Conservation (phyloP, 257 asterid genomes). For the Ajuga chamaepitys region DNA sequence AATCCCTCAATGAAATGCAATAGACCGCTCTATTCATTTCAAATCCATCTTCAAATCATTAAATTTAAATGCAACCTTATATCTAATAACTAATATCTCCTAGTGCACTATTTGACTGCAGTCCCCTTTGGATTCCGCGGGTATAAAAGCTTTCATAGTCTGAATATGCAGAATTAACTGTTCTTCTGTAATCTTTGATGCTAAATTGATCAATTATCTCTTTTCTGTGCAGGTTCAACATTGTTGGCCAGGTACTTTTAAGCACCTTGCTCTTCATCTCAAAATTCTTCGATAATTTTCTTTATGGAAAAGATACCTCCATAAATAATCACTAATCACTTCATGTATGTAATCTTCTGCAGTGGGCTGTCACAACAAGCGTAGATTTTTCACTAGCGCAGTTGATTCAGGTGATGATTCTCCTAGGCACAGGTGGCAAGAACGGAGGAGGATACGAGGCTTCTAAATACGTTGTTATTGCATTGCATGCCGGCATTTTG, state of each 20-base stretch:
- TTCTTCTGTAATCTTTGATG: not conserved
- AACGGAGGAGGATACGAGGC: slow-evolving; percentile 85
- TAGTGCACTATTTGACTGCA: no score
- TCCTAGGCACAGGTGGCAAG: slow-evolving; percentile 83
- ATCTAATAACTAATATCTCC: no score
- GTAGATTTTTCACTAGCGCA: slow-evolving; percentile 84
- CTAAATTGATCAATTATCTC: slow-evolving; percentile 10
- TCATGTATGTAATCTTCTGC: slow-evolving; percentile 27
- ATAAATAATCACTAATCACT: slow-evolving; percentile 14
- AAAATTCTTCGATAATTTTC: slow-evolving; percentile 1
- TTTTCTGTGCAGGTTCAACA: slow-evolving; percentile 73
- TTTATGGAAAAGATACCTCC: slow-evolving; percentile 3
- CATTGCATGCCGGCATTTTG: slow-evolving; percentile 66
- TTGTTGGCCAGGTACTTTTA: slow-evolving; percentile 85
- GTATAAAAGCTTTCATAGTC: no score
- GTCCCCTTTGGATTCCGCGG: no score
- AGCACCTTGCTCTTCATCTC: slow-evolving; percentile 2
- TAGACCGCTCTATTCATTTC: no score
- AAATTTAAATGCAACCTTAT: no score
- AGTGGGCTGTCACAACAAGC: slow-evolving; percentile 99
- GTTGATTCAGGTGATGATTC: slow-evolving; percentile 86
- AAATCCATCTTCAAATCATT: no score
- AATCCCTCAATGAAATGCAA: no score
- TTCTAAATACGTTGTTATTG: slow-evolving; percentile 77
- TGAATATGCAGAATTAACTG: no score